Percentiles rank a stretch among this genome's conserved stretches.
Evolutionary conservation across 2,329 filamentous ascomycete species (phyloP).

Genomic region (Botrytis byssoidea): DNA sequence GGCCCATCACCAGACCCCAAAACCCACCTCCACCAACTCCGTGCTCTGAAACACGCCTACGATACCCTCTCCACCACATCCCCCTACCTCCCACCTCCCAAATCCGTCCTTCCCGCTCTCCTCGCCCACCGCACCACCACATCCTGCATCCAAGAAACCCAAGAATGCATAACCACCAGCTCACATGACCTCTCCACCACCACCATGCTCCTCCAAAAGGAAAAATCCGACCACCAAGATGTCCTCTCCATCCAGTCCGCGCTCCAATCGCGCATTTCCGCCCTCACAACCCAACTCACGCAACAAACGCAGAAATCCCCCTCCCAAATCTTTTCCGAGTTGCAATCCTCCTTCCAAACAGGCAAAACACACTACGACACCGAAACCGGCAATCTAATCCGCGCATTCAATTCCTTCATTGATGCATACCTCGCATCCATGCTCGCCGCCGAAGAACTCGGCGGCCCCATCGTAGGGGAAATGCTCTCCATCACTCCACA

Average conservation of each 20-base stretch:
- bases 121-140: constrained; percentile 68
- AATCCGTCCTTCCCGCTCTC: constrained; percentile 68
- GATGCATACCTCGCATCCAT: constrained; percentile 68
- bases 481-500: constrained; percentile 63
- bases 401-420: constrained; percentile 67
- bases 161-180: constrained; percentile 53
- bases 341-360: background rate
- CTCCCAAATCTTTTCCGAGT: background rate
- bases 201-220: constrained; percentile 50
- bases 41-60: constrained; percentile 62
- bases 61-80: constrained; percentile 58
- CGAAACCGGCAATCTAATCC: constrained; percentile 60
- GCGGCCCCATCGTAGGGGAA: constrained; percentile 78
- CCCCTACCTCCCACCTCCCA: constrained; percentile 63
- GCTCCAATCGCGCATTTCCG: constrained; percentile 57
- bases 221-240: constrained; percentile 52
- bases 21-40: constrained; percentile 46
- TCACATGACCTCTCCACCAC: constrained; percentile 45
- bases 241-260: constrained; percentile 54
- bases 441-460: constrained; percentile 79
- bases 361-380: constrained; percentile 60
- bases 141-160: constrained; percentile 62
- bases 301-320: constrained; percentile 13
- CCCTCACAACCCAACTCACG: constrained; percentile 46
- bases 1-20: constrained; percentile 38